These are phyloP conservation scores for Calocybe gambosa DNA, from an alignment of 1,284 basidiomycete genomes.

Conservation along the genomic window DNA sequence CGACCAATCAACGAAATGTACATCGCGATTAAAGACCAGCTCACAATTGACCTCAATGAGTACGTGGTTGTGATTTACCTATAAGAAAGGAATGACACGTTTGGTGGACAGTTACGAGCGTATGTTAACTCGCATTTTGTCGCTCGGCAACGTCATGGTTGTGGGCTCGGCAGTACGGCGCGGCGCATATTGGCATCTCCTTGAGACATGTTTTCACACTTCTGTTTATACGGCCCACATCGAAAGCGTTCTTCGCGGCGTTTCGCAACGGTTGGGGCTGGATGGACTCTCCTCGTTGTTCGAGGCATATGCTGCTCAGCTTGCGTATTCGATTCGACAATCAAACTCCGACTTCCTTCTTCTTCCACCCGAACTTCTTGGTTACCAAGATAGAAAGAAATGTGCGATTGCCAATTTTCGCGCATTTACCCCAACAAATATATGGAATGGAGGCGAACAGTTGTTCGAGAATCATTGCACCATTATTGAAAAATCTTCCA, in stretches of 20 bases:
- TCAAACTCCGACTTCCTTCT: slow-evolving; percentile 50
- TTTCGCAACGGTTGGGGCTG: slow-evolving; percentile 69
- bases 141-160: slow-evolving; percentile 81
- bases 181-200: slow-evolving; percentile 83
- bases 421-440: slow-evolving; percentile 56
- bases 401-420: slow-evolving; percentile 58
- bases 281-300: slow-evolving; percentile 62
- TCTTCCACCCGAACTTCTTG: slow-evolving; percentile 67
- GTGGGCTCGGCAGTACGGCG: slow-evolving; percentile 75
- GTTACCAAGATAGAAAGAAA: slow-evolving; percentile 56
- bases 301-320: slow-evolving; percentile 71
- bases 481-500: slow-evolving; percentile 43
- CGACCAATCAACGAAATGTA: slow-evolving; percentile 37
- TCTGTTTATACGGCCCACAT: slow-evolving; percentile 54
- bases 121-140: slow-evolving; percentile 76
- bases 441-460: slow-evolving; percentile 42
- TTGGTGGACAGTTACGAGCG: slow-evolving; percentile 53
- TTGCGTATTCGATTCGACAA: slow-evolving; percentile 60
- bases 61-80: slow-evolving; percentile 27
- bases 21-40: slow-evolving; percentile 32
- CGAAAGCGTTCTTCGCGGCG: slow-evolving; percentile 55
- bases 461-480: slow-evolving; percentile 62
- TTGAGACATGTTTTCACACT: slow-evolving; percentile 59
- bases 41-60: slow-evolving; percentile 41
- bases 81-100: background rate